Conservation (phyloP, 129 eudicot species). For the Gnaphalium uliginosum region DNA sequence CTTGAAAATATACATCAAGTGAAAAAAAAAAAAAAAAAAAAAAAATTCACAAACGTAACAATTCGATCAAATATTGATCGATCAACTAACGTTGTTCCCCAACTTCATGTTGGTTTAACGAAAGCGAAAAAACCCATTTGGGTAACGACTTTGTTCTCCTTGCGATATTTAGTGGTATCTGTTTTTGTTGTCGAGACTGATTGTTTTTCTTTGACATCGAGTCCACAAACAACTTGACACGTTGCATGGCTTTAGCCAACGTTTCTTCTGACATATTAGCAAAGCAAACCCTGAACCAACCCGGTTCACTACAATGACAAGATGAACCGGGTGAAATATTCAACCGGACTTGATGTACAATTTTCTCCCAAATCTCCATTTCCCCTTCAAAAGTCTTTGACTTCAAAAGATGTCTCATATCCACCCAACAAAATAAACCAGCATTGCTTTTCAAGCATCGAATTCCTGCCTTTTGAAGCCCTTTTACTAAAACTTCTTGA, state of each 20-base stretch:
- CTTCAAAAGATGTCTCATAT: slow-evolving; percentile 70
- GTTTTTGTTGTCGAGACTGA: slow-evolving; percentile 27
- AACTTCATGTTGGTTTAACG: slow-evolving; percentile 52
- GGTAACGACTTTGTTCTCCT: slow-evolving; percentile 61
- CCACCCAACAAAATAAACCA: slow-evolving; percentile 91
- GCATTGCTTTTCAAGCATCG: slow-evolving; percentile 69
- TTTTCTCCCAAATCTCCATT: slow-evolving; percentile 78
- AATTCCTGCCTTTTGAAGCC: slow-evolving; percentile 65
- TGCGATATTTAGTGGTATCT: slow-evolving; percentile 34
- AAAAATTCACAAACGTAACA: slow-evolving; percentile 14
- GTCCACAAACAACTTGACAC: slow-evolving; percentile 47
- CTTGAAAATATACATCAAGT: slow-evolving; percentile 9
- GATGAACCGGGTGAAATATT: slow-evolving; percentile 95
- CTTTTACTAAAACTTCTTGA: slow-evolving; percentile 52
- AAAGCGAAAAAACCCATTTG: slow-evolving; percentile 93
- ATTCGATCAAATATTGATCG: neutral
- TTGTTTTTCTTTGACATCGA: slow-evolving; percentile 25
- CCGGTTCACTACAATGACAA: slow-evolving; percentile 88
- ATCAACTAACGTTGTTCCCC: slow-evolving; percentile 38
- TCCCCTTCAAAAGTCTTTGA: slow-evolving; percentile 64
- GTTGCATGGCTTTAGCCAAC: slow-evolving; percentile 52
- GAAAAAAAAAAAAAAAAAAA: slow-evolving; percentile 16
- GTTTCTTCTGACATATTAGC: slow-evolving; percentile 82
- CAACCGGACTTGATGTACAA: slow-evolving; percentile 74
- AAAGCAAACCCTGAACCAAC: slow-evolving; percentile 91